Evolutionary conservation across 2,329 filamentous ascomycete species (phyloP).

Genomic region (Colletotrichum tropicale): DNA sequence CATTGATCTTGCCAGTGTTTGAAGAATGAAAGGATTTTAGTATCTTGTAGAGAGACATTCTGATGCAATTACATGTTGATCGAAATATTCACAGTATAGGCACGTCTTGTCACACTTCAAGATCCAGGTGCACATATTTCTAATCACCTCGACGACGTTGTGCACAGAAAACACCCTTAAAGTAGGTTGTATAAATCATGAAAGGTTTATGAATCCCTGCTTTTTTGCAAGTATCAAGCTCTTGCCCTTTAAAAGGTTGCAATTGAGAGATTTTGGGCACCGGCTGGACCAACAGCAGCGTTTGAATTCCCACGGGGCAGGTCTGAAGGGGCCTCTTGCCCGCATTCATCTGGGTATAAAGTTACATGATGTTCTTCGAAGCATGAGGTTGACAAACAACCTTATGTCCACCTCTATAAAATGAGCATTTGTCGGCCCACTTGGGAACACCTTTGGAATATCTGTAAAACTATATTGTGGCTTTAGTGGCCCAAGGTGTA

Average conservation of each 20-base stretch:
- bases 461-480: neutral
- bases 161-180: neutral
- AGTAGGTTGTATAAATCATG: neutral
- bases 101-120: neutral
- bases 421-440: too few species aligned
- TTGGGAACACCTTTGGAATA: neutral
- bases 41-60: neutral
- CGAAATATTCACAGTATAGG: neutral
- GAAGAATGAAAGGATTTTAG: neutral
- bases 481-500: neutral
- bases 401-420: too few species aligned
- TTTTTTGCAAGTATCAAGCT: neutral
- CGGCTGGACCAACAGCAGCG: neutral
- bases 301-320: neutral
- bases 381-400: too few species aligned
- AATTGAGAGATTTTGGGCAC: neutral
- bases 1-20: neutral
- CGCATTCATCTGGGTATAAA: too few species aligned
- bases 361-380: too few species aligned
- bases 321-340: too few species aligned
- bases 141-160: neutral
- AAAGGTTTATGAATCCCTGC: neutral
- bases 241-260: neutral
- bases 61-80: neutral
- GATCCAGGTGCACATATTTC: neutral